These are phyloP conservation scores for Agaricus blazei DNA, from an alignment of 768 basidiomycete genomes.

Conservation along the genomic window DNA sequence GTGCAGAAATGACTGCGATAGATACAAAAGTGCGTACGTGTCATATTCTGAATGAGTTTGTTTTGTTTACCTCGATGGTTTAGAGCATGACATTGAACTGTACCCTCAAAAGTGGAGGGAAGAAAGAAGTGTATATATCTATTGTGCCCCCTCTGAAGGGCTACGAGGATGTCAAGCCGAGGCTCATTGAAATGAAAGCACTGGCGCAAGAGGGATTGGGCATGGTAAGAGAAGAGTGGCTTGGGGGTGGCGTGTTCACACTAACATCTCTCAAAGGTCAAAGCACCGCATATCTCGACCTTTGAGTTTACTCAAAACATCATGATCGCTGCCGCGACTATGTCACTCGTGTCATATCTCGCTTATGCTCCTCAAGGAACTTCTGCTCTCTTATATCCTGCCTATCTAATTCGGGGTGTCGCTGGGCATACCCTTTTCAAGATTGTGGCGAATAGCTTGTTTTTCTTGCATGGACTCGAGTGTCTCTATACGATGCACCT, in stretches of 20 bases:
- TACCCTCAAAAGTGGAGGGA: constrained; percentile 41
- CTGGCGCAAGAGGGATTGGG: constrained; percentile 76
- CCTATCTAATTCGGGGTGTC: constrained; percentile 23
- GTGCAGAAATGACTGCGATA: constrained; percentile 70
- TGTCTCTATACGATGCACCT: constrained; percentile 41
- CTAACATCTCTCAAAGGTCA: constrained; percentile 35
- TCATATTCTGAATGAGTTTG: not conserved
- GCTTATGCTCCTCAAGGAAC: constrained; percentile 19
- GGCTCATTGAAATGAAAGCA: constrained; percentile 75
- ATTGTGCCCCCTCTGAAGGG: constrained; percentile 70
- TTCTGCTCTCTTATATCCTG: constrained; percentile 24
- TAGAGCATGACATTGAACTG: constrained; percentile 73
- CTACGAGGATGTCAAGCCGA: constrained; percentile 81
- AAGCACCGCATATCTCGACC: constrained; percentile 53
- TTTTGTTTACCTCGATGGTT: not conserved
- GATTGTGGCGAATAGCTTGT: constrained; percentile 26
- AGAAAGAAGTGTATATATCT: constrained; percentile 45
- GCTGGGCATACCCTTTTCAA: constrained; percentile 26
- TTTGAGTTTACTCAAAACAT: constrained; percentile 41
- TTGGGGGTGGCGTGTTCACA: not conserved
- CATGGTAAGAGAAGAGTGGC: constrained; percentile 50
- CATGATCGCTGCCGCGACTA: constrained; percentile 17
- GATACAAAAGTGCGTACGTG: constrained; percentile 49
- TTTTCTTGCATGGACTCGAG: constrained; percentile 41
- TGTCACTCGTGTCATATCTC: constrained; percentile 28